phyloP scores from a whole-genome alignment of 1,284 basidiomycete genomes.

The Ceratobasidium sp. region DNA sequence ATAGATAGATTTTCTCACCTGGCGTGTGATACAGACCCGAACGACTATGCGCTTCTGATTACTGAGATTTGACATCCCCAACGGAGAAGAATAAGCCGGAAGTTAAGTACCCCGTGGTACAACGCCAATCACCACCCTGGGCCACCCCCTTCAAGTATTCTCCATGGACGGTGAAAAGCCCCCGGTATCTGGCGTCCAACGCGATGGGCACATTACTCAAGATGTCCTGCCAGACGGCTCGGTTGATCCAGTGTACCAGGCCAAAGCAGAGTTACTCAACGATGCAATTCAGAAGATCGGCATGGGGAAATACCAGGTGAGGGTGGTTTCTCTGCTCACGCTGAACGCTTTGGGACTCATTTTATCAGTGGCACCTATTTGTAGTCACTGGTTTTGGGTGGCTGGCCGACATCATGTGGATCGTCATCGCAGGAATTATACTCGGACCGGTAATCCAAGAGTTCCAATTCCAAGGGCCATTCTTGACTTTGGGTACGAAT shows the following conservation, averaged over 20 bases:
- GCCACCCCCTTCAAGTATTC: background rate
- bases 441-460: slow-evolving; percentile 67
- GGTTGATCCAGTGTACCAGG: slow-evolving; percentile 70
- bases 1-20: background rate
- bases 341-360: background rate
- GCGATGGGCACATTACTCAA: background rate
- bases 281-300: slow-evolving; percentile 75
- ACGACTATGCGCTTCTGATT: slow-evolving; percentile 9
- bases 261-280: slow-evolving; percentile 71
- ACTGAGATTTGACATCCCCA: background rate
- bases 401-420: slow-evolving; percentile 77
- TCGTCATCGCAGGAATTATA: slow-evolving; percentile 56
- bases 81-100: slow-evolving; percentile 14
- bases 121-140: background rate
- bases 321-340: slow-evolving; percentile 44
- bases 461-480: slow-evolving; percentile 65
- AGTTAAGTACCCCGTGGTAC: background rate
- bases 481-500: slow-evolving; percentile 66
- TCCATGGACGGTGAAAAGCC: slow-evolving; percentile 9
- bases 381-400: slow-evolving; percentile 72
- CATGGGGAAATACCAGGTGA: slow-evolving; percentile 76
- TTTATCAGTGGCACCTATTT: slow-evolving; percentile 64
- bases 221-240: slow-evolving; percentile 62
- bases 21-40: background rate
- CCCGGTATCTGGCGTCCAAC: background rate